These are phyloP conservation scores for Fusarium veterinarium DNA, from an alignment of 2,329 filamentous ascomycete species.

Conservation along the genomic window DNA sequence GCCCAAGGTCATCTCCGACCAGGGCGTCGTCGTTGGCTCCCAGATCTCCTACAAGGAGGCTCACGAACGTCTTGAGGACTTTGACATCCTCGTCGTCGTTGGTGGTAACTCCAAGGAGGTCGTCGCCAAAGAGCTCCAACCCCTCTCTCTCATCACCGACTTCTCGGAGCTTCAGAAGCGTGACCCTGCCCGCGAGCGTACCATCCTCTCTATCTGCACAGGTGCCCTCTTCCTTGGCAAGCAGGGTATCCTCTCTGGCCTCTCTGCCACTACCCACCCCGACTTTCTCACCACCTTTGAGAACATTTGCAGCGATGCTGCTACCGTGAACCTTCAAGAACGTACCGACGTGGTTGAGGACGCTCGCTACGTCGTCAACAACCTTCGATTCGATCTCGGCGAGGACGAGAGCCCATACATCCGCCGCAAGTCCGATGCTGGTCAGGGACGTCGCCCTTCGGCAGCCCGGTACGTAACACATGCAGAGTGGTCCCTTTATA, in stretches of 20 bases:
- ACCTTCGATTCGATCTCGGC: constrained; percentile 86
- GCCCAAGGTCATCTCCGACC: constrained; percentile 64
- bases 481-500: constrained; percentile 14
- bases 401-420: constrained; percentile 88
- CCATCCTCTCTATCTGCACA: constrained; percentile 82
- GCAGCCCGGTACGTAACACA: constrained; percentile 65
- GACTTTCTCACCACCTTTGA: constrained; percentile 85
- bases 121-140: constrained; percentile 75
- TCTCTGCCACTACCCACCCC: constrained; percentile 85
- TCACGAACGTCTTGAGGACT: constrained; percentile 77
- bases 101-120: constrained; percentile 75
- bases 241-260: constrained; percentile 80
- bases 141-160: constrained; percentile 77
- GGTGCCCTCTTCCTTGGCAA: constrained; percentile 82
- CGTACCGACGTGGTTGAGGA: constrained; percentile 87
- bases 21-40: constrained; percentile 77
- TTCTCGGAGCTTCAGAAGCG: constrained; percentile 84
- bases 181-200: constrained; percentile 83
- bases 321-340: constrained; percentile 76
- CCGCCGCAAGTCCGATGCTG: constrained; percentile 76
- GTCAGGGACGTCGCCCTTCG: constrained; percentile 63
- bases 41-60: constrained; percentile 85
- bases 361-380: constrained; percentile 88
- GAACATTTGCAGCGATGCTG: constrained; percentile 80
- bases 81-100: constrained; percentile 82